Base-by-base conservation (phyloP, 1,284 basidiomycete species). In the Cerrena zonata region DNA sequence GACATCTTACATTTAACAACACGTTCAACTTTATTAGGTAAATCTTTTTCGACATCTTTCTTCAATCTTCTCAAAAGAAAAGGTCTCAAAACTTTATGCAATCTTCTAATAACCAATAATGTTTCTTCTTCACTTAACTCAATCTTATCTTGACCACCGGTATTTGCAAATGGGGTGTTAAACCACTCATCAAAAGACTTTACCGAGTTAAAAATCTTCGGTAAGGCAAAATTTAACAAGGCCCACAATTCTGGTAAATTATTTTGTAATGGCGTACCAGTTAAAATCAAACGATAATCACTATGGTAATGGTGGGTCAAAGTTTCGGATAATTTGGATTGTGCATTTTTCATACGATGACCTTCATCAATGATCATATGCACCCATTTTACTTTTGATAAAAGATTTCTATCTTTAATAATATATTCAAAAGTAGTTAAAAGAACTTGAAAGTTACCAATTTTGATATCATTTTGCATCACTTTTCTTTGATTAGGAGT, bases 111-210 rank as follows among this genome's bases (percentile, higher is more conserved):
- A 64, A 99, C 94, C 50, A 99, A 87, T 47, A 99, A 77, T 2
- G 93, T 91, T 76, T 99, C 96, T 89, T 99, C 96, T 89, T 99
- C 96, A 73, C 96, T 98, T 74, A 99, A 72, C 77, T 97, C 94
- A 67, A 99, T 97, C 79, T 95, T 96, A 71, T 99, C 95, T 18
- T 88, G 87, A 0, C 89, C 87, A 30, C 96, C 95, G 13, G 94
- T 94, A 70, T 95, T 98, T 56, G 96, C 95, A 60, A 99, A 99
- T 0, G 96, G 96, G 2, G 95, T 97, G 73, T 99, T 99, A 79
- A 99, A 99, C 96, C 96, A 99, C 67, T 99, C 96, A 65, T 99
- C 96, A 65, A 99, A 99, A 43, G 94, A 96, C 70, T 98, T 97
- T 60, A 98, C 94, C 3, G 95, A 99, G 75, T 99, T 99, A 80